Percentiles rank a stretch among this genome's conserved stretches.
phyloP scores from a whole-genome alignment of 1,139 yeast genomes.

The Pichia sp. region DNA sequence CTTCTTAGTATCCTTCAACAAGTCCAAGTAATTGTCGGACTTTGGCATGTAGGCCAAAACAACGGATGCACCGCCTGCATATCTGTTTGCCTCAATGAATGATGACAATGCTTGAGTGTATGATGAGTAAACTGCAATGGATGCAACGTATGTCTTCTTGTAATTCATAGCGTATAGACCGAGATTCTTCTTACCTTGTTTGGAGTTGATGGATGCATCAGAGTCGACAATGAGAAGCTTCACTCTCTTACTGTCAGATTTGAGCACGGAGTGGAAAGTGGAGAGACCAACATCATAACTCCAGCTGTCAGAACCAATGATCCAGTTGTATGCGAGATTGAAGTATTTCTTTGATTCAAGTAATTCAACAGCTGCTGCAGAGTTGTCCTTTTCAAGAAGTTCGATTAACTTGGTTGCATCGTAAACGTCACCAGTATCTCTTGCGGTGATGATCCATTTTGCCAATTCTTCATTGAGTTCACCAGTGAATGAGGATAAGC shows the following conservation, averaged over 20 bases:
- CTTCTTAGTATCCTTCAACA: constrained; percentile 77
- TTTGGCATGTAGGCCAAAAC: constrained; percentile 91
- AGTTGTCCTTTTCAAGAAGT: constrained; percentile 18
- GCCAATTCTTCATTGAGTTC: constrained; percentile 54
- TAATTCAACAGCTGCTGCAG: constrained; percentile 35
- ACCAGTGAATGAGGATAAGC: constrained; percentile 29
- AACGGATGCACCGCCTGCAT: constrained; percentile 75
- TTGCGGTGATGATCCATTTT: constrained; percentile 54
- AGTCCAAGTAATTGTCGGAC: constrained; percentile 51
- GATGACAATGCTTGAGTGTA: constrained; percentile 92
- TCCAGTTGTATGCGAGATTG: constrained; percentile 57
- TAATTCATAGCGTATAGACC: constrained; percentile 95
- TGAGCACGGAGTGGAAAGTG: constrained; percentile 79
- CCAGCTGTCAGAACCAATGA: constrained; percentile 94
- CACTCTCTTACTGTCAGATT: constrained; percentile 62
- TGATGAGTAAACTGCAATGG: constrained; percentile 89
- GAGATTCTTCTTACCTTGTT: constrained; percentile 75
- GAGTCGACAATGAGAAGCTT: constrained; percentile 86
- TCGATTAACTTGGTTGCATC: constrained; percentile 31
- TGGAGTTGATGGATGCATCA: constrained; percentile 60
- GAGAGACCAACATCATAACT: constrained; percentile 87
- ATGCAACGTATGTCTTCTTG: constrained; percentile 86
- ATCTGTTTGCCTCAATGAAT: constrained; percentile 78
- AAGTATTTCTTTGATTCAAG: constrained; percentile 42
- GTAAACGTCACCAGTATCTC: constrained; percentile 24